Conservation (phyloP, 768 basidiomycete species). For the Kwoniella europaea region DNA sequence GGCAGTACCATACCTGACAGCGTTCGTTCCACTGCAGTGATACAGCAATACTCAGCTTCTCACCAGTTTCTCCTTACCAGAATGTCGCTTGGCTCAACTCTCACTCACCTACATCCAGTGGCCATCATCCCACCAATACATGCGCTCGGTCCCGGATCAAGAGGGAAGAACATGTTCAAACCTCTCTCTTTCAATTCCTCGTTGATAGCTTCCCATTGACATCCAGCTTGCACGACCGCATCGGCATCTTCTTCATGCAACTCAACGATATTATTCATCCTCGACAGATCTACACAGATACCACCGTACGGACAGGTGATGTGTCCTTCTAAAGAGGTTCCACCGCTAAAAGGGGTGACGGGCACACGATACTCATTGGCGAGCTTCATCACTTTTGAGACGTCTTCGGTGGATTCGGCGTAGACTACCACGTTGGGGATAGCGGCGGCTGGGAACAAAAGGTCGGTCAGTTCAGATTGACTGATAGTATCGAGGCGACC, state of each 20-base stretch:
- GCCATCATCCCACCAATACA: constrained; percentile 88
- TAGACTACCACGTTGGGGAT: constrained; percentile 35
- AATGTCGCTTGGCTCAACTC: neutral
- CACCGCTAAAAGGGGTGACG: constrained; percentile 78
- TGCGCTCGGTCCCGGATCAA: constrained; percentile 68
- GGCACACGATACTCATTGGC: constrained; percentile 75
- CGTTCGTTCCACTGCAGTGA: constrained; percentile 69
- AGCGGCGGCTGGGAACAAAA: constrained; percentile 25
- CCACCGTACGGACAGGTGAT: constrained; percentile 70
- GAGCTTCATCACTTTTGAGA: constrained; percentile 76
- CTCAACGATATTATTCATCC: constrained; percentile 74
- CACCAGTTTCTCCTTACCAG: neutral
- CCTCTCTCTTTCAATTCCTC: constrained; percentile 69
- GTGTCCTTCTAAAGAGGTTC: constrained; percentile 85
- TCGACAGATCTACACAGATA: constrained; percentile 77
- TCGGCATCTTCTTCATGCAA: constrained; percentile 51
- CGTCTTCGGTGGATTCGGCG: constrained; percentile 69
- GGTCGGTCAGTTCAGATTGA: too few relatives aligned
- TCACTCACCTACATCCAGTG: constrained; percentile 65
- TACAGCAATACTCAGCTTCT: neutral
- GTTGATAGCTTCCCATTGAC: constrained; percentile 48
- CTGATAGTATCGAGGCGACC: neutral
- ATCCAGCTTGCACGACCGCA: constrained; percentile 55
- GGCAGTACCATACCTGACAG: constrained; percentile 75
- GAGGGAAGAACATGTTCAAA: constrained; percentile 80